Conservation (phyloP, 108 stramenopile genomes). For the Cyclotella atomus region DNA sequence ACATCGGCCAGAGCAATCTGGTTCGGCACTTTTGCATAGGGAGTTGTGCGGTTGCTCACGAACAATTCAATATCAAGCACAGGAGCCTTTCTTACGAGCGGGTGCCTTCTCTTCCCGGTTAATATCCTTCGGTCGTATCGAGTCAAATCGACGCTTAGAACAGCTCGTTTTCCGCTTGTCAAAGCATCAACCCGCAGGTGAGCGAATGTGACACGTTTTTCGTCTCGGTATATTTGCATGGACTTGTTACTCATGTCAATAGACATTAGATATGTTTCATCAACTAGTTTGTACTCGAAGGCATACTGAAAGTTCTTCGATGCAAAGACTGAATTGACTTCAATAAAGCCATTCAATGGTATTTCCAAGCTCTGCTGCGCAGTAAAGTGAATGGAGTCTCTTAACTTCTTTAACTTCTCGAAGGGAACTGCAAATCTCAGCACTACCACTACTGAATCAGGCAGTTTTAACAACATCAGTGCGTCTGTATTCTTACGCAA, state of each 20-base stretch:
- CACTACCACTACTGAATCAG: conserved; percentile 1
- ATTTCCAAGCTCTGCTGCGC: neutral
- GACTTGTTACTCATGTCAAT: conserved; percentile 4
- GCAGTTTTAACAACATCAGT: neutral
- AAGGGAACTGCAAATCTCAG: conserved; percentile 2
- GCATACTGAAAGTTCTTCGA: neutral
- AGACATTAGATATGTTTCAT: neutral
- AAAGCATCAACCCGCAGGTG: neutral
- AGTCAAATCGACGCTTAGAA: conserved; percentile 2
- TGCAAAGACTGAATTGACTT: neutral
- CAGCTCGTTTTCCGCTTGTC: neutral
- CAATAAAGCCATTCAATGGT: neutral
- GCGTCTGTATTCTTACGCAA: conserved; percentile 5
- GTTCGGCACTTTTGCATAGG: neutral
- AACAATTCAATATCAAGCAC: conserved; percentile 2
- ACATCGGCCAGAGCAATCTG: conserved; percentile 1
- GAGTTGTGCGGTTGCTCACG: conserved; percentile 4
- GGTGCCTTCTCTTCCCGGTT: neutral
- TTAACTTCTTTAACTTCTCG: neutral
- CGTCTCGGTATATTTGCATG: neutral
- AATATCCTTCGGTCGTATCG: neutral
- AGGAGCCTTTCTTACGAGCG: conserved; percentile 1
- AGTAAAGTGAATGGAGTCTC: neutral
- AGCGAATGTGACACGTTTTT: conserved; percentile 1
- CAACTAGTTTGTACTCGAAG: neutral